Conservation (phyloP, 805 yeast species). For the Candida andamanensis region DNA sequence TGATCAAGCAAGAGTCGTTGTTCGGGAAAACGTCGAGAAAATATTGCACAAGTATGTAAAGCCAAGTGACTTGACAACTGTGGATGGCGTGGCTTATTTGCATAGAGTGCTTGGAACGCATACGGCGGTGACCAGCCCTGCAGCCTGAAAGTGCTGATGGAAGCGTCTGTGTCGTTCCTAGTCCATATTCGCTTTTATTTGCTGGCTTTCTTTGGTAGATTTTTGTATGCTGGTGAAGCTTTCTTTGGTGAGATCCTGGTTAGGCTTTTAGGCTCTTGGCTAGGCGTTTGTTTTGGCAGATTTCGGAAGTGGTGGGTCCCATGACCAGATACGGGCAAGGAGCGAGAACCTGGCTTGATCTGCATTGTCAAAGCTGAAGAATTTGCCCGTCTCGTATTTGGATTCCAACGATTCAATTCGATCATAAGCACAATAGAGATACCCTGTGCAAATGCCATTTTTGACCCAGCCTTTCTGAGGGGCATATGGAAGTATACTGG, state of each 20-base stretch:
- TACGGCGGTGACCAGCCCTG: constrained; percentile 13
- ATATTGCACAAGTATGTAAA: constrained; percentile 18
- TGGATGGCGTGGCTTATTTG: constrained; percentile 12
- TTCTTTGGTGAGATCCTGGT: too few species aligned
- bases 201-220: too few species aligned
- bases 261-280: too few species aligned
- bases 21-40: constrained; percentile 27
- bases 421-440: constrained; percentile 38
- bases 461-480: constrained; percentile 44
- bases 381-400: constrained; percentile 16
- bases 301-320: constrained; percentile 1
- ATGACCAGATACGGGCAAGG: constrained; percentile 3
- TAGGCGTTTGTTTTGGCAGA: too few species aligned
- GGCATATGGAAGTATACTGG: constrained; percentile 15
- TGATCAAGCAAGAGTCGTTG: constrained; percentile 27
- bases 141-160: too few species aligned
- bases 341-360: constrained; percentile 1
- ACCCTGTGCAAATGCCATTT: constrained; percentile 28
- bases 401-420: constrained; percentile 16
- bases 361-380: constrained; percentile 17
- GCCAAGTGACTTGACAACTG: constrained; percentile 9
- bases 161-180: background rate
- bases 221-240: too few species aligned
- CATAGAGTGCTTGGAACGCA: constrained; percentile 24
- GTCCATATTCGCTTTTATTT: background rate